A percentile compares a stretch with the other conserved stretches of the same genome.
Conservation (phyloP, 768 basidiomycete species). For the Boletus vermiculosoides region DNA sequence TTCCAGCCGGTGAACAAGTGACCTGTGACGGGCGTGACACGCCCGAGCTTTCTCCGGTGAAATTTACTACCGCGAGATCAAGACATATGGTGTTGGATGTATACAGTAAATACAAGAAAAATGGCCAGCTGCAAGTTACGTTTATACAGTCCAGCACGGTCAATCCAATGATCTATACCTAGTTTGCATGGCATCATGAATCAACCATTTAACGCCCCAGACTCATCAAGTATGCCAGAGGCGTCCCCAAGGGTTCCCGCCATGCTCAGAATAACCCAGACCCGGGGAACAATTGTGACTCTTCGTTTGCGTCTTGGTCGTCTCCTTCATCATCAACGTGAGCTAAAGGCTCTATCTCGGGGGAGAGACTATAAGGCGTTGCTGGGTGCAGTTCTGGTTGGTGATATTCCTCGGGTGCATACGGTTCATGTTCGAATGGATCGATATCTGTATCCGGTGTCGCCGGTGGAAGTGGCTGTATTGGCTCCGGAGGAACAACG, state of each 20-base stretch:
- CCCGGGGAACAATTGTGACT: constrained; percentile 42
- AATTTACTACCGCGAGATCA: background rate
- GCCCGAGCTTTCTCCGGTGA: background rate
- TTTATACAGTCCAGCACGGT: constrained; percentile 9
- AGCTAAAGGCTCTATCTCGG: constrained; percentile 12
- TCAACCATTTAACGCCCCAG: background rate
- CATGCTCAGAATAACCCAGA: constrained; percentile 40
- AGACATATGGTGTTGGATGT: constrained; percentile 1
- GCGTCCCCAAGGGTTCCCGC: too few species aligned
- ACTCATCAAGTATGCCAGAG: background rate
- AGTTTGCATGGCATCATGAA: background rate
- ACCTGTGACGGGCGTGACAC: constrained; percentile 4
- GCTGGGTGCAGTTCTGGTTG: constrained; percentile 13
- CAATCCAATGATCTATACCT: constrained; percentile 16
- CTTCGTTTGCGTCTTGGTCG: constrained; percentile 28
- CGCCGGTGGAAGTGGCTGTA: constrained; percentile 15
- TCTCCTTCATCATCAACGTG: constrained; percentile 21
- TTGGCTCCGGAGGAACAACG: constrained; percentile 11
- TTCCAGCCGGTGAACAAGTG: background rate
- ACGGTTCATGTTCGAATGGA: constrained; percentile 34
- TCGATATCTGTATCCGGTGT: constrained; percentile 33
- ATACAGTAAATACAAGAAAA: constrained; percentile 25
- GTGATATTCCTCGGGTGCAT: constrained; percentile 20
- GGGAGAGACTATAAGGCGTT: constrained; percentile 30
- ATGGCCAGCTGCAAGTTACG: constrained; percentile 6